Evolutionary conservation across 2,329 filamentous ascomycete genomes (phyloP), one percentile per base, ranked within the genome.

Genomic region (Pseudogymnoascus sp.): DNA sequence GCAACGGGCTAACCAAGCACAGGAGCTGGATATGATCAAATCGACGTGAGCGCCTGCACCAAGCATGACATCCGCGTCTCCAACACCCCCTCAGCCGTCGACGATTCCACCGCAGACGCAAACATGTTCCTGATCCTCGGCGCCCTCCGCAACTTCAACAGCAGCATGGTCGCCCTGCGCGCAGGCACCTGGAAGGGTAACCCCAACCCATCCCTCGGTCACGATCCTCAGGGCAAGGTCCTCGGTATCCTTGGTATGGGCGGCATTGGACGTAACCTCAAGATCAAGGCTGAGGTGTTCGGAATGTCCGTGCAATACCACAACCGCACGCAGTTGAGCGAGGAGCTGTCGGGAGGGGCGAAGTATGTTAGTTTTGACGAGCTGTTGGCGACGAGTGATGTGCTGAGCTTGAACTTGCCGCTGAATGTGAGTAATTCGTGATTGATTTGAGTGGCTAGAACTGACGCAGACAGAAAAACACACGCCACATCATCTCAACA

Each of bases 221-320:
- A 90, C 71, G 90, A 94, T 70, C 90, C 90, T 1, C 80, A 89
- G 73, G 89, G 88, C 37, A 94, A 93, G 74, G 78, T 86, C 1
- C 79, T 95, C 4, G 91, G 91, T 0, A 91, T 95, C 65, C 74
- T 95, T 42, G 91, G 91, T 5, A 93, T 94, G 90, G 91, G 91
- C 18, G 90, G 91, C 2, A 94, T 95, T 65, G 91, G 91, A 0
- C 79, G 87, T 37, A 91, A 91, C 70, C 75, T 94, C 69, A 90
- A 88, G 72, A 83, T 79, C 72, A 92, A 92, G 75, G 88, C 87
- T 2, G 80, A 83, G 62, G 88, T 80, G 0, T 92, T 95, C 71
- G 89, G 87, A 10, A 92, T 94, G 88, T 81, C 75, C 47, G 80
- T 90, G 11, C 81, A 86, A 59, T 94, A 95, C 70, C 80, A 91